Percentiles rank a stretch among this genome's conserved stretches.
Conservation (phyloP, 2,329 filamentous ascomycete genomes). For the Teratosphaeria epicoccoides region DNA sequence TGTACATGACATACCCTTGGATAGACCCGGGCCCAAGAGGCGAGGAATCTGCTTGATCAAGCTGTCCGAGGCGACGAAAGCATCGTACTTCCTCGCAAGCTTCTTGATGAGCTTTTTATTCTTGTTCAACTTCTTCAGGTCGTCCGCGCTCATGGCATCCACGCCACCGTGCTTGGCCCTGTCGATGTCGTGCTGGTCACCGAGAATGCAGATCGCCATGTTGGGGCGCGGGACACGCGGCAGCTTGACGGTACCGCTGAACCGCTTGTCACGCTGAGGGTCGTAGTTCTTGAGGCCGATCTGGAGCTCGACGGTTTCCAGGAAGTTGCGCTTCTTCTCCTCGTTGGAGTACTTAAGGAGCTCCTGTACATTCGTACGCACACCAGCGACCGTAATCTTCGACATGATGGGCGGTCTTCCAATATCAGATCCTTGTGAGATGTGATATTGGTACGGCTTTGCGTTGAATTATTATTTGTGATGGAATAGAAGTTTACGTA, state of each 20-base stretch:
- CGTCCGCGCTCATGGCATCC: constrained; percentile 95
- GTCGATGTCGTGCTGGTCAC: constrained; percentile 98
- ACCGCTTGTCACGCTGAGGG: constrained; percentile 99
- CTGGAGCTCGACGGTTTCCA: constrained; percentile 56
- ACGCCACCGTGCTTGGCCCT: constrained; percentile 98
- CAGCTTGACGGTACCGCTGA: constrained; percentile 97
- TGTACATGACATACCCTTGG: constrained; percentile 58
- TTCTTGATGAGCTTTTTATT: constrained; percentile 99
- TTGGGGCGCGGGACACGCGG: constrained; percentile 81
- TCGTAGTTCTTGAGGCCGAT: constrained; percentile 97
- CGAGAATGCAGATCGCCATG: constrained; percentile 82
- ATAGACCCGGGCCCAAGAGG: constrained; percentile 97
- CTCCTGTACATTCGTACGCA: constrained; percentile 86
- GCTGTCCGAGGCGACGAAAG: constrained; percentile 92
- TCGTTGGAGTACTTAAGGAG: constrained; percentile 74
- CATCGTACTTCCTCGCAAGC: constrained; percentile 99
- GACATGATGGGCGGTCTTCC: constrained; percentile 53
- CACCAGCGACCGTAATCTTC: constrained; percentile 82
- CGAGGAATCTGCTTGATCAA: constrained; percentile 99
- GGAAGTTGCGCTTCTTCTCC: constrained; percentile 34
- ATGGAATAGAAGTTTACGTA: constrained; percentile 9
- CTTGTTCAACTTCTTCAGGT: constrained; percentile 99
- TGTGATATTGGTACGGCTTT: constrained; percentile 27
- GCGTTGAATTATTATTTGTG: constrained; percentile 18
- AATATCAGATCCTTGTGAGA: constrained; percentile 24